Percentiles rank a stretch among this genome's conserved stretches.
These are phyloP conservation scores for Prunus davidiana DNA, from an alignment of 306 rosid genomes.

Conservation along the genomic window DNA sequence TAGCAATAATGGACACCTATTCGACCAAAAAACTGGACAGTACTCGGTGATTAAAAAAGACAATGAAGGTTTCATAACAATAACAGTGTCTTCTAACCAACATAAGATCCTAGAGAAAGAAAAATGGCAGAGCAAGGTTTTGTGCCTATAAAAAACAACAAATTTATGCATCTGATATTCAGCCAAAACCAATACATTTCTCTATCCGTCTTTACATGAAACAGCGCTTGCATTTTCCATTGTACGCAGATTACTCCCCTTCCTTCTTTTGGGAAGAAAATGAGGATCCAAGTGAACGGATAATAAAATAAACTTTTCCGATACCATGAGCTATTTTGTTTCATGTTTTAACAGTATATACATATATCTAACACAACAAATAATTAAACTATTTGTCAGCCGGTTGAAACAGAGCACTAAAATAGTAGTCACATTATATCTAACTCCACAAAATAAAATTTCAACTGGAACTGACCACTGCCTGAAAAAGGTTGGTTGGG, in stretches of 20 bases:
- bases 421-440: not conserved
- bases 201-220: not conserved
- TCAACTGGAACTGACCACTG: constrained; percentile 28
- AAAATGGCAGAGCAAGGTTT: not conserved
- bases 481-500: constrained; percentile 1
- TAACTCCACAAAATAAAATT: constrained; percentile 5
- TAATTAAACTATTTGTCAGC: not conserved
- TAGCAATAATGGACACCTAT: not conserved
- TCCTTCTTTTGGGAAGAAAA: not conserved
- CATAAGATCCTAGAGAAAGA: not conserved
- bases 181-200: not conserved
- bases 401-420: not conserved
- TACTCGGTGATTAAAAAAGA: not conserved
- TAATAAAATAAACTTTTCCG: too few relatives aligned
- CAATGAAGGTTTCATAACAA: not conserved
- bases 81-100: not conserved
- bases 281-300: not conserved
- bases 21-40: not conserved
- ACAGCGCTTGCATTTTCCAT: not conserved
- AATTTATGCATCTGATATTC: not conserved
- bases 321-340: not conserved
- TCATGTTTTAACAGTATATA: not conserved
- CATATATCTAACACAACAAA: not conserved
- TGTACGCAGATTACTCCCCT: not conserved
- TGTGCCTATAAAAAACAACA: too few relatives aligned